Evolutionary conservation across 352 stramenopile species (phyloP).

Genomic region (Vaucheria bursata): DNA sequence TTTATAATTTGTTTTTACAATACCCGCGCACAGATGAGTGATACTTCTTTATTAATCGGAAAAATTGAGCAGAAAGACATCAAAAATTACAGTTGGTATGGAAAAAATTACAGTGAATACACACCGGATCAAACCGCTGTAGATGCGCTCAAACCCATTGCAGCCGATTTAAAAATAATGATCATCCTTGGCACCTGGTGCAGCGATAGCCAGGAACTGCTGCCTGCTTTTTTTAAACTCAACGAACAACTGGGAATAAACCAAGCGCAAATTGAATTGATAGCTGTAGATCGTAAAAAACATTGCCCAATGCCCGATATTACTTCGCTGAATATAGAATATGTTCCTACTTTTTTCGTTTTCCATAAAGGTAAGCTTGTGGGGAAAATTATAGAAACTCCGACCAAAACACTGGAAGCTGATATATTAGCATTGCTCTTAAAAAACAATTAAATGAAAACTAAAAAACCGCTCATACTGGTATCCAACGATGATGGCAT

Average conservation of each 20-base stretch:
- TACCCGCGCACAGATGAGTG: conserved; percentile 4
- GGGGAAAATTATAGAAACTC: conserved; percentile 8
- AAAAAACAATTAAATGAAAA: conserved; percentile 10
- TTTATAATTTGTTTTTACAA: conserved; percentile 10
- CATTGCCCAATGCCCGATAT: conserved; percentile 5
- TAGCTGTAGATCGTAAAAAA: conserved; percentile 8
- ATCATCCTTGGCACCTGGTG: conserved; percentile 4
- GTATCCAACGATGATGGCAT: conserved; percentile 6
- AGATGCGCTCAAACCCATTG: conserved; percentile 5
- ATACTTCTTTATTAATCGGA: conserved; percentile 9
- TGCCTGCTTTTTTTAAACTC: conserved; percentile 8
- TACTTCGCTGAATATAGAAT: conserved; percentile 8
- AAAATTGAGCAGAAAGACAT: conserved; percentile 8
- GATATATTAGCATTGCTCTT: conserved; percentile 8
- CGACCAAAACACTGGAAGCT: conserved; percentile 5
- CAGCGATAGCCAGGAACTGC: conserved; percentile 4
- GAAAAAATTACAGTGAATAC: conserved; percentile 9
- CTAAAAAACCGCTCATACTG: conserved; percentile 7
- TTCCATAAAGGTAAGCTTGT: conserved; percentile 8
- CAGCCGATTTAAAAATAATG: conserved; percentile 8
- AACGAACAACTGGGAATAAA: conserved; percentile 8
- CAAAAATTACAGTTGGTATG: conserved; percentile 8
- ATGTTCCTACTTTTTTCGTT: conserved; percentile 8
- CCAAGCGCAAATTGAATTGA: conserved; percentile 7
- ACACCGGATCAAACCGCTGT: conserved; percentile 4